These are phyloP conservation scores for Allomyces macrogynus DNA, from an alignment of 192 early-diverging fungal genomes.

Conservation along the genomic window DNA sequence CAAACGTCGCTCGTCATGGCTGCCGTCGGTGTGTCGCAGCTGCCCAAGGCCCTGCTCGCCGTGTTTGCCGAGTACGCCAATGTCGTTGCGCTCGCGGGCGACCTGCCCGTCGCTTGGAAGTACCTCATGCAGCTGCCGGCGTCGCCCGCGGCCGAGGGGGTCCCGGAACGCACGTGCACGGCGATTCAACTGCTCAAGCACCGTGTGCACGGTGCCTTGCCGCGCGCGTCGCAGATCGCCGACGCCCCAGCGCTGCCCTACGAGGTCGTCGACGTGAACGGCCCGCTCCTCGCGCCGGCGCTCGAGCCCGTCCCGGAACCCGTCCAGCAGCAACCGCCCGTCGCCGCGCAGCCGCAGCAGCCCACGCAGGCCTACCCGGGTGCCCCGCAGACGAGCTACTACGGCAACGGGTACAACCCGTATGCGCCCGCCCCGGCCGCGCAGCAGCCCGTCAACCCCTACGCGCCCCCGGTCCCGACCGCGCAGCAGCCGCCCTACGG, in stretches of 20 bases:
- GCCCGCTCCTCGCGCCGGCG: background rate
- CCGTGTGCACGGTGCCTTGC: constrained; percentile 27
- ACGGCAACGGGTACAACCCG: constrained; percentile 3
- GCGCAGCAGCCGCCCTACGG: constrained; percentile 5
- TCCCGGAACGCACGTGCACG: constrained; percentile 11
- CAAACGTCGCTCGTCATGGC: constrained; percentile 83
- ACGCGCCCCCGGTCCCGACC: constrained; percentile 7
- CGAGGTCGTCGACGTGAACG: constrained; percentile 23
- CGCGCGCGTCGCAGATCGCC: constrained; percentile 7
- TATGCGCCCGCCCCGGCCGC: constrained; percentile 6
- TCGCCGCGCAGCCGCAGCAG: constrained; percentile 8
- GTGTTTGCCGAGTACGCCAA: constrained; percentile 74
- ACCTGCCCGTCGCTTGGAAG: constrained; percentile 46
- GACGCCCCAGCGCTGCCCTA: constrained; percentile 37
- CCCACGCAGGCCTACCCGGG: constrained; percentile 2
- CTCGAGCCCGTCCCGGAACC: constrained; percentile 1
- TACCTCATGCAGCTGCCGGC: constrained; percentile 59
- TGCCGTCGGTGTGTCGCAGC: constrained; percentile 39
- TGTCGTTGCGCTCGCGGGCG: constrained; percentile 52
- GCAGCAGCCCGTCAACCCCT: constrained; percentile 11
- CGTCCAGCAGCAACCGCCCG: background rate
- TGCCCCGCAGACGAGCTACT: background rate
- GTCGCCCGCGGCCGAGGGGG: constrained; percentile 14
- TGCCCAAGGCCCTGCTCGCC: constrained; percentile 25
- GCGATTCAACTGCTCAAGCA: constrained; percentile 50